Percentiles rank a stretch among this genome's conserved stretches.
Conservation (phyloP, 768 basidiomycete genomes). For the Xerocomellus chrysenteron region DNA sequence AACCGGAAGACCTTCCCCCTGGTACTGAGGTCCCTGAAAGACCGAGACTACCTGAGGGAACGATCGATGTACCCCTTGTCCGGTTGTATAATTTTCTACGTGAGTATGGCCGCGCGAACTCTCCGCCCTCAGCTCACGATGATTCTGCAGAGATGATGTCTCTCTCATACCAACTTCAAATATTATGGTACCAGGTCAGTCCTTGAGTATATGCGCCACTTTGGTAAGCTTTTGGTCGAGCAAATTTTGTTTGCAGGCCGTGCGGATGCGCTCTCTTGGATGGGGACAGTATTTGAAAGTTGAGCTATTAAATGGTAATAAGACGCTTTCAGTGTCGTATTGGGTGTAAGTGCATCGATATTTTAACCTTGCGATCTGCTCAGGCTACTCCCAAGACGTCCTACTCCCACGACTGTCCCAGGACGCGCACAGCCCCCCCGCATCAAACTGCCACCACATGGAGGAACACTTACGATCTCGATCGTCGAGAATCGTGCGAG, state of each 20-base stretch:
- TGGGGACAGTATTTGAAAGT: constrained; percentile 79
- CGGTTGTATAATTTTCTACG: constrained; percentile 88
- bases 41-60: constrained; percentile 54
- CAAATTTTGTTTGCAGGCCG: constrained; percentile 42
- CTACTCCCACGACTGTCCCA: constrained; percentile 30
- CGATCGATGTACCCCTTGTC: constrained; percentile 80
- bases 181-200: constrained; percentile 73
- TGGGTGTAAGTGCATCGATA: constrained; percentile 66
- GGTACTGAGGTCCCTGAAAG: constrained; percentile 41
- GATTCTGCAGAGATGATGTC: constrained; percentile 76
- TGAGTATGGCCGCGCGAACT: constrained; percentile 39
- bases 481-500: constrained; percentile 54
- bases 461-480: constrained; percentile 73
- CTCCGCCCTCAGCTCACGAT: neutral
- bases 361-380: neutral
- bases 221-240: neutral
- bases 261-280: constrained; percentile 79
- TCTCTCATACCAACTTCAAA: constrained; percentile 88
- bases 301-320: constrained; percentile 65
- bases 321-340: constrained; percentile 72
- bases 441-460: constrained; percentile 54
- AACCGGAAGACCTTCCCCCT: constrained; percentile 41
- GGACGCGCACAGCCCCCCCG: constrained; percentile 32
- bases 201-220: neutral
- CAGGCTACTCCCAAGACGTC: constrained; percentile 35